Evolutionary conservation across 495 filamentous ascomycete genomes (phyloP).

Genomic region (Delitschia confertaspora): DNA sequence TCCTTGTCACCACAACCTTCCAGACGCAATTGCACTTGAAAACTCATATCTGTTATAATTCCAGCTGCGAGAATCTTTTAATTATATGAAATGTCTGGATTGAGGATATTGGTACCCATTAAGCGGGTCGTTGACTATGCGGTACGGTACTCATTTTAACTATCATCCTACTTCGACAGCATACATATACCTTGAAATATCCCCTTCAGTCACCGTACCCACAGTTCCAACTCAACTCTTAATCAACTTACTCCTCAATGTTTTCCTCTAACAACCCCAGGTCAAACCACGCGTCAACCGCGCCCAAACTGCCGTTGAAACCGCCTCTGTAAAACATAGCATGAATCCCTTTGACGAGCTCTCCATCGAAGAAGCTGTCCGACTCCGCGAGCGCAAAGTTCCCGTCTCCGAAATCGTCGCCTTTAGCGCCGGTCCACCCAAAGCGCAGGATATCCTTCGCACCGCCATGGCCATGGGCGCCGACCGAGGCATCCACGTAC

Average conservation of each 20-base stretch:
- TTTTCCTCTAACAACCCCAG: slow-evolving; percentile 39
- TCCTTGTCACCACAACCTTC: too few relatives aligned
- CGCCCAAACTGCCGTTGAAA: slow-evolving; percentile 86
- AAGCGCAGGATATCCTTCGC: slow-evolving; percentile 76
- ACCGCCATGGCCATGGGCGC: slow-evolving; percentile 99
- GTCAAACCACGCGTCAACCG: slow-evolving; percentile 98
- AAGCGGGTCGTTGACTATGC: slow-evolving; percentile 99
- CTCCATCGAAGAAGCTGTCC: slow-evolving; percentile 89
- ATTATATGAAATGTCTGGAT: slow-evolving; percentile 73
- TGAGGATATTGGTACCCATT: slow-evolving; percentile 89
- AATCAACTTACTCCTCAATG: slow-evolving; percentile 1
- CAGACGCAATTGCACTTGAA: too few relatives aligned
- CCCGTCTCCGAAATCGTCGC: slow-evolving; percentile 82
- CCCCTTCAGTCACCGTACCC: background rate
- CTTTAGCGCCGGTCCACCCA: slow-evolving; percentile 76
- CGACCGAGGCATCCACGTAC: slow-evolving; percentile 80
- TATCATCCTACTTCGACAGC: slow-evolving; percentile 1
- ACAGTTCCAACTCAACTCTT: slow-evolving; percentile 1
- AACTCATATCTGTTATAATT: too few relatives aligned
- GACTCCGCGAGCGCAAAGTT: slow-evolving; percentile 70
- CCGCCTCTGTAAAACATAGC: slow-evolving; percentile 83
- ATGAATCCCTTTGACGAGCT: slow-evolving; percentile 99
- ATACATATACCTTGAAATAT: background rate
- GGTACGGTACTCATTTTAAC: slow-evolving; percentile 44
- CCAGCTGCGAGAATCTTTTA: too few relatives aligned